phyloP scores from a whole-genome alignment of 2,329 filamentous ascomycete species.

The Penicillium sp. region DNA sequence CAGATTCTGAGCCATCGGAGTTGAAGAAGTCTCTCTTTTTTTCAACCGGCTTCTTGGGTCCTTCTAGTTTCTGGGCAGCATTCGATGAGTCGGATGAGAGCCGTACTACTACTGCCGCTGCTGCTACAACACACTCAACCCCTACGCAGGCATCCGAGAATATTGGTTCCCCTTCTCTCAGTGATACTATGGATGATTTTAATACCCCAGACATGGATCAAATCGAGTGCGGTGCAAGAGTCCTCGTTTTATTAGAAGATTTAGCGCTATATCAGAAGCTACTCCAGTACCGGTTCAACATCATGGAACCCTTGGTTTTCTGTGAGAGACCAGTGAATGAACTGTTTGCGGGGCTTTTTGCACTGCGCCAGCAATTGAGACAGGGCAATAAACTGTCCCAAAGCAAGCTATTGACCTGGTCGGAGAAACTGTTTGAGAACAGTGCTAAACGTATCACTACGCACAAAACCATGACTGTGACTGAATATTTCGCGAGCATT shows the following conservation, averaged over 20 bases:
- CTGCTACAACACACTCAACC: neutral
- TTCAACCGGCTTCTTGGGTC: conserved; percentile 20
- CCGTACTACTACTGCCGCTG: neutral
- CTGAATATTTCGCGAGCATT: conserved; percentile 16
- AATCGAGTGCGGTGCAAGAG: conserved; percentile 11
- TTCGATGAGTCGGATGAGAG: conserved; percentile 15
- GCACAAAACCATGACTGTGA: conserved; percentile 12
- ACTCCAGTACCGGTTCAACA: neutral
- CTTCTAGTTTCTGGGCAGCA: conserved; percentile 19
- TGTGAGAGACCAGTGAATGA: conserved; percentile 1
- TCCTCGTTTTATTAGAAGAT: conserved; percentile 10
- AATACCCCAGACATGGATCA: conserved; percentile 6
- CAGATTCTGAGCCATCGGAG: neutral
- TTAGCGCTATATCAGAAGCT: conserved; percentile 6
- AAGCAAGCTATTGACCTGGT: conserved; percentile 15
- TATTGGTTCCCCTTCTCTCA: neutral
- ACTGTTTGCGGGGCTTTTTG: neutral
- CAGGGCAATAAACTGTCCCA: conserved; percentile 8
- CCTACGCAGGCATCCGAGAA: neutral
- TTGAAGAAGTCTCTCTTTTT: neutral
- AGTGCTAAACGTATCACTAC: conserved; percentile 12
- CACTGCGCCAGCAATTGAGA: conserved; percentile 6
- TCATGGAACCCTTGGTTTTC: conserved; percentile 10
- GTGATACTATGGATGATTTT: conserved; percentile 1
- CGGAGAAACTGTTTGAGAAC: conserved; percentile 17